Conservation (phyloP, 2,329 filamentous ascomycete genomes). For the Emericellopsis atlantica region DNA sequence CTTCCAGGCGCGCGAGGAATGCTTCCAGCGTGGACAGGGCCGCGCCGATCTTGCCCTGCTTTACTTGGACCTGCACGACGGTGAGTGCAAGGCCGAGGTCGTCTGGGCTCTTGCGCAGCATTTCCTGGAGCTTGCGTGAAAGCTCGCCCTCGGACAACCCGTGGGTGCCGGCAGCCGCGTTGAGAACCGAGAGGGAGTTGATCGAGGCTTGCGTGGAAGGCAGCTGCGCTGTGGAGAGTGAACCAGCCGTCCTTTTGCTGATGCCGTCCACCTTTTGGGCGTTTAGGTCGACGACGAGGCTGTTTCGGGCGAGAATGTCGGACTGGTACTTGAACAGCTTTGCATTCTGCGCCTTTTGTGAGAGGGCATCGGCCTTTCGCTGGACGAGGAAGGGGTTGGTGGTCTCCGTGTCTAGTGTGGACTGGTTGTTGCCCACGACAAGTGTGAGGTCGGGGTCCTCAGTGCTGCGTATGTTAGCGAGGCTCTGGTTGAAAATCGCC, state of each 20-base stretch:
- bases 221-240: constrained; percentile 16
- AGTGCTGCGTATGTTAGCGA: neutral
- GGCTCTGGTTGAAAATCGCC: too few species aligned
- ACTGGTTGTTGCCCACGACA: constrained; percentile 53
- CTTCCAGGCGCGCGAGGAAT: constrained; percentile 61
- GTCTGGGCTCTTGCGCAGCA: constrained; percentile 61
- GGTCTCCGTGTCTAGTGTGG: constrained; percentile 24
- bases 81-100: constrained; percentile 74
- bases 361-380: constrained; percentile 42
- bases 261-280: constrained; percentile 57
- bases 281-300: constrained; percentile 50
- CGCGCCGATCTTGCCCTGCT: constrained; percentile 56
- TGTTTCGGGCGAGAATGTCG: constrained; percentile 43
- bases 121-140: constrained; percentile 54
- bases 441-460: constrained; percentile 50
- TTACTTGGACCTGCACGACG: constrained; percentile 68
- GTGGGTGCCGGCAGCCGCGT: constrained; percentile 63
- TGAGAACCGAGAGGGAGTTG: constrained; percentile 32
- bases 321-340: constrained; percentile 62
- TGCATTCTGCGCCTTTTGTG: constrained; percentile 40
- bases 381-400: constrained; percentile 58
- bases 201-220: constrained; percentile 17
- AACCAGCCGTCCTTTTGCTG: constrained; percentile 29
- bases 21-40: constrained; percentile 65
- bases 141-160: constrained; percentile 52